Percentiles rank a stretch among this genome's conserved stretches.
These are phyloP conservation scores for Sedum album DNA, from an alignment of 164 flowering plant species.

Conservation along the genomic window DNA sequence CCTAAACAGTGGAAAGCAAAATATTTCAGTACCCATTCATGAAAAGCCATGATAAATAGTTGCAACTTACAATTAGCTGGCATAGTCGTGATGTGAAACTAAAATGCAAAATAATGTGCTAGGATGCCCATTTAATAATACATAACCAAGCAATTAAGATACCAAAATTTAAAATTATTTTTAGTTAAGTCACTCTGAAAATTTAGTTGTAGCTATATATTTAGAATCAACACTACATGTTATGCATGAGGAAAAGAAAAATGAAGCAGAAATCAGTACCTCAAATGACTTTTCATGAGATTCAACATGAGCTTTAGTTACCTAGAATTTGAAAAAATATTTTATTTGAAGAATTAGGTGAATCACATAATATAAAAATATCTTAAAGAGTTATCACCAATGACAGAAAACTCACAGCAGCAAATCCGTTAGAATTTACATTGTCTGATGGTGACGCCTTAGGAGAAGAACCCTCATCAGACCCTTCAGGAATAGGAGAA, in stretches of 20 bases:
- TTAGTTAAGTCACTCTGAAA: no score
- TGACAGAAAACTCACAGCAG: constrained; percentile 18
- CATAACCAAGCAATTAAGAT: no score
- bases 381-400: background rate
- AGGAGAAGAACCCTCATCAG: constrained; percentile 54
- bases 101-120: no score
- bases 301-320: constrained; percentile 15
- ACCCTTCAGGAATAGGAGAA: constrained; percentile 55
- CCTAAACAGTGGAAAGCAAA: no score
- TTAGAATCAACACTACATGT: no score
- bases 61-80: no score
- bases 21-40: no score
- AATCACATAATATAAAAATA: no score
- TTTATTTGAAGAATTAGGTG: background rate
- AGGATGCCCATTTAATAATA: no score
- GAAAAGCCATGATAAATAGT: no score
- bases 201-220: background rate
- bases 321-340: constrained; percentile 14
- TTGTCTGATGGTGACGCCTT: constrained; percentile 34
- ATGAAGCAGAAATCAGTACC: constrained; percentile 11
- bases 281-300: constrained; percentile 24
- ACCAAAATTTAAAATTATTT: no score
- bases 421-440: constrained; percentile 26
- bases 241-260: background rate
- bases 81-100: no score